Evolutionary conservation across 1,284 basidiomycete genomes (phyloP).

Genomic region (Ustilago tritici): DNA sequence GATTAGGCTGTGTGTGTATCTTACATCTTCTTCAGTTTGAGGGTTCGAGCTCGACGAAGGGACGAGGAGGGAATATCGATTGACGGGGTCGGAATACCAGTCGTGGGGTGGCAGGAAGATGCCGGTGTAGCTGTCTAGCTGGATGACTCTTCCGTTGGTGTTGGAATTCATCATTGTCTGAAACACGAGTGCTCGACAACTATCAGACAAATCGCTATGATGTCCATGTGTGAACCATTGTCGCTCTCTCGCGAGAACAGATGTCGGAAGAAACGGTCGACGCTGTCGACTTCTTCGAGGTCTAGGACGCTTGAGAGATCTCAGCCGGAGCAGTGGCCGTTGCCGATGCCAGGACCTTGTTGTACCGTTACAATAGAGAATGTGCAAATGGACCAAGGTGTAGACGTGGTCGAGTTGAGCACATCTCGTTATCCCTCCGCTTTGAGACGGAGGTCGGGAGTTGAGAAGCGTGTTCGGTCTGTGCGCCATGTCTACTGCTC

Average conservation of each 20-base stretch:
- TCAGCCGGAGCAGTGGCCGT: too few species aligned
- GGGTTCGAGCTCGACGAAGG: not conserved
- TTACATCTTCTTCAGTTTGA: not conserved
- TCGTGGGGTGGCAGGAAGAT: not conserved
- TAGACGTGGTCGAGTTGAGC: too few species aligned
- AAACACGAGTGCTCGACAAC: too few species aligned
- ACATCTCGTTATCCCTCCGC: not conserved
- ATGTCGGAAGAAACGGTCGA: too few species aligned
- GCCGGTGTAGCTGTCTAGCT: not conserved
- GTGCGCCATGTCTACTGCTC: not conserved
- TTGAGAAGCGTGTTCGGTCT: not conserved
- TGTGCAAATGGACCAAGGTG: too few species aligned
- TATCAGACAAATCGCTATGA: too few species aligned
- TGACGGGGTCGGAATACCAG: not conserved
- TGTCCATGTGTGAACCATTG: too few species aligned
- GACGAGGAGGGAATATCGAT: not conserved
- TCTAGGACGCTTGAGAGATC: too few species aligned
- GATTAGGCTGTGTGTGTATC: slow-evolving; percentile 32
- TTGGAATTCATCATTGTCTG: not conserved
- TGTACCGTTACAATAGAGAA: too few species aligned
- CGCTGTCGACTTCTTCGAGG: too few species aligned
- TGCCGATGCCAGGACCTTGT: not conserved
- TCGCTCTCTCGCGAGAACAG: too few species aligned
- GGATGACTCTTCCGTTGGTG: not conserved
- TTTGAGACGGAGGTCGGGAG: not conserved